These are phyloP conservation scores for Pyrenophora tritici-repentis DNA, from an alignment of 2,329 filamentous ascomycete genomes.

Conservation along the genomic window DNA sequence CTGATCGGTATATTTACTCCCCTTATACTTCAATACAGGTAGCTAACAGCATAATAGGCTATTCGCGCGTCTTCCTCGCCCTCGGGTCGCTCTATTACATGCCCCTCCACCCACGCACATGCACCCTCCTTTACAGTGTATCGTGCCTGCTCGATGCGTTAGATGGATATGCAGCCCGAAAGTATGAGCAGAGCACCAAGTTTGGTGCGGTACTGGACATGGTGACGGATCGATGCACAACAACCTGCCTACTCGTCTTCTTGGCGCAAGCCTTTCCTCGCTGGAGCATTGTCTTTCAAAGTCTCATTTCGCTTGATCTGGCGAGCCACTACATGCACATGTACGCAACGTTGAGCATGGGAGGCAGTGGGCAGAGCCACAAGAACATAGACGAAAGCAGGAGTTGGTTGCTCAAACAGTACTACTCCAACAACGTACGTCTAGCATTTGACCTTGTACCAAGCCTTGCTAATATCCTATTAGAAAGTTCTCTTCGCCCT, in stretches of 20 bases:
- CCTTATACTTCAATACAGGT: neutral
- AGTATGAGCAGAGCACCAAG: conserved; percentile 86
- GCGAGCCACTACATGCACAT: conserved; percentile 99
- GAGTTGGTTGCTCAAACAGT: conserved; percentile 89
- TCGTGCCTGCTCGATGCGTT: conserved; percentile 95
- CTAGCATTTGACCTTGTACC: neutral
- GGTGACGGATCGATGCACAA: conserved; percentile 98
- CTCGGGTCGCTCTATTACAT: conserved; percentile 97
- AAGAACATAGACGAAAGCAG: conserved; percentile 90
- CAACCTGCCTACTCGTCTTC: conserved; percentile 92
- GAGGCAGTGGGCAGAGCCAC: conserved; percentile 78
- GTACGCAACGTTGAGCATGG: conserved; percentile 92
- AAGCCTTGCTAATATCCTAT: conserved; percentile 17
- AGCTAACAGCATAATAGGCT: conserved; percentile 46
- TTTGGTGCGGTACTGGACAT: conserved; percentile 98
- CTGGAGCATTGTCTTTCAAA: conserved; percentile 93
- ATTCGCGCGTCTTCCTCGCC: conserved; percentile 62
- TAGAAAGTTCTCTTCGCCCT: conserved; percentile 89
- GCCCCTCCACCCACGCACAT: conserved; percentile 96
- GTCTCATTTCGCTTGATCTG: conserved; percentile 87
- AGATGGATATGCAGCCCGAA: conserved; percentile 88
- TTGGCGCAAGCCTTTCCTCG: conserved; percentile 91
- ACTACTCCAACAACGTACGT: conserved; percentile 94
- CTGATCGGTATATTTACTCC: conserved; percentile 52
- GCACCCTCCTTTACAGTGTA: conserved; percentile 86